Evolutionary conservation across 2,329 filamentous ascomycete species (phyloP).

Genomic region (Zopfia rhizophila): DNA sequence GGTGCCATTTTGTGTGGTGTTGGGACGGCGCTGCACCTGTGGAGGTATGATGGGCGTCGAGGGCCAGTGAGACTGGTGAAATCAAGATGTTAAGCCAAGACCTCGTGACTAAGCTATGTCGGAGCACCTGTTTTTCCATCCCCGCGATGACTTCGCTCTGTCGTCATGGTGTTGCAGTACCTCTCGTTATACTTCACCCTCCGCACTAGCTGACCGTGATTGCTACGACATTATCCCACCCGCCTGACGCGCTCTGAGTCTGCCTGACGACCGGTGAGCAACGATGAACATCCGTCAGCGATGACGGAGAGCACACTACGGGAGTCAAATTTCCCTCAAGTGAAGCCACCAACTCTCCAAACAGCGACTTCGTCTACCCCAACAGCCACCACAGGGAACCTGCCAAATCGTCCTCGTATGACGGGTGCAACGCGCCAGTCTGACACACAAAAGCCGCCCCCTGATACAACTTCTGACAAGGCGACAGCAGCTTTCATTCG

Average conservation of each 20-base stretch:
- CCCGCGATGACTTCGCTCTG: conserved; percentile 12
- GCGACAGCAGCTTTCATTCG: conserved; percentile 85
- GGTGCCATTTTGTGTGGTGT: conserved; percentile 7
- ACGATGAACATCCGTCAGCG: conserved; percentile 29
- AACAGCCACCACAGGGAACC: conserved; percentile 21
- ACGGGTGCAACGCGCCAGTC: conserved; percentile 25
- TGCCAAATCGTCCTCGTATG: conserved; percentile 28
- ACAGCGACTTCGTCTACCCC: conserved; percentile 24
- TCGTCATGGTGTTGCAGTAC: conserved; percentile 14
- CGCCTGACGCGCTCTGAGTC: background rate
- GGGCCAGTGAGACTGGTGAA: background rate
- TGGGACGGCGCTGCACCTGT: background rate
- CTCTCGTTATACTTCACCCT: background rate
- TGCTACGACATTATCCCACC: background rate
- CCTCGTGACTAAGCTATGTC: conserved; percentile 4
- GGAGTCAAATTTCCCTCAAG: conserved; percentile 31
- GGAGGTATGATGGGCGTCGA: background rate
- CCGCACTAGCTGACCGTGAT: conserved; percentile 3
- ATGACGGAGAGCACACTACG: conserved; percentile 42
- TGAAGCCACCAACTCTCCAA: conserved; percentile 33
- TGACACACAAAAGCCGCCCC: conserved; percentile 37
- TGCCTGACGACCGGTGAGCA: conserved; percentile 1
- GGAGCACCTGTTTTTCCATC: conserved; percentile 23
- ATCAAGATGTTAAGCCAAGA: background rate
- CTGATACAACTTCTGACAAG: conserved; percentile 72